phyloP scores from a whole-genome alignment of 495 filamentous ascomycete genomes.

The Coniosporium apollinis region DNA sequence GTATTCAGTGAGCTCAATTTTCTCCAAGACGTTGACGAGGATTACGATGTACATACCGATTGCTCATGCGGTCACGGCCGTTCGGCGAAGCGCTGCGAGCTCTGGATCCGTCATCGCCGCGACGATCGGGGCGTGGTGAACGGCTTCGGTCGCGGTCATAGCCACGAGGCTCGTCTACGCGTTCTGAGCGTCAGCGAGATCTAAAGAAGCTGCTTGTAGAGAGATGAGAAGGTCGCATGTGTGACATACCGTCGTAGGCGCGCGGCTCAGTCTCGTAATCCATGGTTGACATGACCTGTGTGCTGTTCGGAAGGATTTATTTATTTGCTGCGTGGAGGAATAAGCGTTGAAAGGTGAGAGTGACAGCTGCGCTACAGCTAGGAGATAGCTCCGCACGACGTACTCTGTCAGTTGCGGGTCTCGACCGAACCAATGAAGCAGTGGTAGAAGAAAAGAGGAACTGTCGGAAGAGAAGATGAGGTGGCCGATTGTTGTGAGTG shows the following conservation, averaged over 20 bases:
- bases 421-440: neutral
- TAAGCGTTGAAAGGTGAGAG: neutral
- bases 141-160: conserved; percentile 66
- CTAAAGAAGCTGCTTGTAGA: neutral
- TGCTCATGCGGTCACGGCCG: conserved; percentile 48
- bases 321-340: too few species aligned
- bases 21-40: too few species aligned
- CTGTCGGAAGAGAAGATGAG: neutral
- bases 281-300: conserved; percentile 24
- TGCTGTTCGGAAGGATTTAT: too few species aligned
- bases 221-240: conserved; percentile 7
- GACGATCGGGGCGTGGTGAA: conserved; percentile 64
- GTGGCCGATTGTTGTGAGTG: too few species aligned
- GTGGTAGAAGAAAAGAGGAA: neutral
- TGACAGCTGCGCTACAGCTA: neutral
- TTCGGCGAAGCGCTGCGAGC: conserved; percentile 37
- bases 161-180: conserved; percentile 17
- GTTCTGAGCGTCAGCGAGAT: conserved; percentile 7
- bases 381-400: neutral
- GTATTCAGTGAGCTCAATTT: conserved; percentile 5
- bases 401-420: neutral
- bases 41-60: conserved; percentile 47
- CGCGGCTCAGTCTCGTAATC: conserved; percentile 25
- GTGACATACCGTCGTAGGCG: conserved; percentile 20
- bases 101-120: conserved; percentile 34